phyloP scores from a whole-genome alignment of 257 asterid genomes.

The Solanum paucissectum region DNA sequence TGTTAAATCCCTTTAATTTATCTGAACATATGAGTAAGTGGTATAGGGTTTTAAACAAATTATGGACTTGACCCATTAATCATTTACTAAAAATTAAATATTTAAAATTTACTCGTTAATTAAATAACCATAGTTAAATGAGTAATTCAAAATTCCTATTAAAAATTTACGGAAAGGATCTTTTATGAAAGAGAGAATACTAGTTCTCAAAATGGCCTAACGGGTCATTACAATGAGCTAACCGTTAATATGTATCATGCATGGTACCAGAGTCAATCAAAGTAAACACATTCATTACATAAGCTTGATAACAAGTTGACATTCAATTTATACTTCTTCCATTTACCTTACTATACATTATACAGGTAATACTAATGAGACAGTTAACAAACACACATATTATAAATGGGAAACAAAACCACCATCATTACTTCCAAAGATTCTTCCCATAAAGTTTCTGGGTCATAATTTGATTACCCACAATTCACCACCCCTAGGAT shows the following conservation, averaged over 20 bases:
- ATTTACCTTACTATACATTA: background rate
- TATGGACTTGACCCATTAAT: too few relatives aligned
- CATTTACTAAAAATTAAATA: too few relatives aligned
- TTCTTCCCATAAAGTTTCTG: background rate
- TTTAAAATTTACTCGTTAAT: too few relatives aligned
- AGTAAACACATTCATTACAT: background rate
- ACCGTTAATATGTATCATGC: background rate
- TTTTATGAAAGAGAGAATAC: too few relatives aligned
- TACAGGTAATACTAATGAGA: too few relatives aligned
- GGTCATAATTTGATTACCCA: background rate
- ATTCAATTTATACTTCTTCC: background rate
- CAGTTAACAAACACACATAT: background rate
- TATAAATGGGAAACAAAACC: background rate
- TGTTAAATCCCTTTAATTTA: too few relatives aligned
- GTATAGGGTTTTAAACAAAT: too few relatives aligned
- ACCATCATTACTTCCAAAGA: background rate
- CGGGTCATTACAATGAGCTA: background rate
- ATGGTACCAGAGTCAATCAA: background rate
- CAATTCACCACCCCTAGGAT: background rate
- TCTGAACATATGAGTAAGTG: too few relatives aligned
- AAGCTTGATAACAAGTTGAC: background rate
- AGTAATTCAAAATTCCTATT: too few relatives aligned
- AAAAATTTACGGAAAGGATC: too few relatives aligned
- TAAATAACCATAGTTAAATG: too few relatives aligned
- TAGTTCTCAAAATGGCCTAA: too few relatives aligned